Percentiles rank a stretch among this genome's conserved stretches.
Evolutionary conservation across 2,329 filamentous ascomycete species (phyloP).

Genomic region (Colletotrichum sp.): DNA sequence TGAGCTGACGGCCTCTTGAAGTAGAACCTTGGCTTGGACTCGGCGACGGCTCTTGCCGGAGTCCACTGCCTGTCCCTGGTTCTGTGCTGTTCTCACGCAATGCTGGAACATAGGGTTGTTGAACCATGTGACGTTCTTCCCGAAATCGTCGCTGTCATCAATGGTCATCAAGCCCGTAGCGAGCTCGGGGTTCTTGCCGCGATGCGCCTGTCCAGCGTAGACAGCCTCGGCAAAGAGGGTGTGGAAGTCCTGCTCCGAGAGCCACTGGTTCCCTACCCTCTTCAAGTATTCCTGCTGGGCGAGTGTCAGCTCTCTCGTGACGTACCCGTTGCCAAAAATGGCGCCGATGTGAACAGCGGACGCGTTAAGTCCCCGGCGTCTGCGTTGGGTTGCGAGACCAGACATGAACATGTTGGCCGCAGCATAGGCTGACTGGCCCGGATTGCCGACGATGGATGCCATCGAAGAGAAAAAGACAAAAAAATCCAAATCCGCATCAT

Average conservation of each 20-base stretch:
- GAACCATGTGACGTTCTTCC: neutral
- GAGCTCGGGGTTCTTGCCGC: neutral
- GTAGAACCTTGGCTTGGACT: neutral
- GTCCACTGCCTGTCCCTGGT: neutral
- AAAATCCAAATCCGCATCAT: slow-evolving; percentile 32
- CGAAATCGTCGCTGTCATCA: neutral
- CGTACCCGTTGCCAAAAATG: slow-evolving; percentile 46
- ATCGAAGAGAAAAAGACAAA: slow-evolving; percentile 40
- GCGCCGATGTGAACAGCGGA: slow-evolving; percentile 41
- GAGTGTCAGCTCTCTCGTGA: slow-evolving; percentile 25
- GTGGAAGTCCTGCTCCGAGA: slow-evolving; percentile 39
- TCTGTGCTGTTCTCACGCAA: neutral
- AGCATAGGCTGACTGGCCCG: slow-evolving; percentile 47
- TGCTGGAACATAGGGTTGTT: neutral
- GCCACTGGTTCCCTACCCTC: neutral
- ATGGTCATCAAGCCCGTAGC: neutral
- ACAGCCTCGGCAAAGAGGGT: slow-evolving; percentile 47
- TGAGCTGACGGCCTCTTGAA: neutral
- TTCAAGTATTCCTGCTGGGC: neutral
- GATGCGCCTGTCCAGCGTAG: slow-evolving; percentile 30
- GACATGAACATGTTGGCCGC: slow-evolving; percentile 49
- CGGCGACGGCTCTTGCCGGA: neutral
- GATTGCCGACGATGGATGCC: slow-evolving; percentile 30
- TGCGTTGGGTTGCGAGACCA: slow-evolving; percentile 38
- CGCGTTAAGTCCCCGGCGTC: slow-evolving; percentile 38